Evolutionary conservation across 352 stramenopile species (phyloP), one percentile per base, ranked within the genome.

Genomic region (Phytophthora colocasiae): DNA sequence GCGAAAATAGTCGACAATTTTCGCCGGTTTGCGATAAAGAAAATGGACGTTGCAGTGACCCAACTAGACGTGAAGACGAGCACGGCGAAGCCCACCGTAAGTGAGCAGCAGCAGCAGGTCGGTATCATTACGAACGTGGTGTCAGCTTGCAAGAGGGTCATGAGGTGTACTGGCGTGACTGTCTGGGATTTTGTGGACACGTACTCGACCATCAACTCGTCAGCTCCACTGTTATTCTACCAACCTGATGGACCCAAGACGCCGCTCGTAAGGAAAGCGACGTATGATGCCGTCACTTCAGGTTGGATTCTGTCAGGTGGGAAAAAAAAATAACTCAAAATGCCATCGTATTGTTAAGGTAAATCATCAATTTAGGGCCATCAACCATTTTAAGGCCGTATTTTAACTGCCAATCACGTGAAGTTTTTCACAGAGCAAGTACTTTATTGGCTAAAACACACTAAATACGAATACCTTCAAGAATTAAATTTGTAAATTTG

Each of bases 41-140:
- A 66, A 7, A 63, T 78, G 29, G 66, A 75, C 17, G 53, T 78
- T 29, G 71, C 71, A 5, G 24, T 78, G n/a, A 78, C 71, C 1
- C 57, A 78, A 43, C 48, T 78, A 12, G 57, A 75, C 27, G 71
- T 75, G 10, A 69, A 58, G 47, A 72, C 58, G 2, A 66, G 54
- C 54, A 59, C 44, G 17, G 66, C 69, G 10, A 64, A 67, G 22
- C 64, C 69, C 1, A 75, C 61, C 5, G 58, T 71, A n/a, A 56
- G 26, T 6, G 52, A 71, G 34, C 62, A 71, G 58, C 62, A 75
- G 39, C 41, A 66, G 24, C 71, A 78, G 54, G 53, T 75, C 2
- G 40, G 46, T 6, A 62, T 73, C 43, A 64, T 68, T 32, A 68
- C 57, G 1, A 75, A 75, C 46, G 57, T 59, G 32, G 19, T 78